Conservation (phyloP, 202 grass and related monocot genomes). For the Panicum hallii region DNA sequence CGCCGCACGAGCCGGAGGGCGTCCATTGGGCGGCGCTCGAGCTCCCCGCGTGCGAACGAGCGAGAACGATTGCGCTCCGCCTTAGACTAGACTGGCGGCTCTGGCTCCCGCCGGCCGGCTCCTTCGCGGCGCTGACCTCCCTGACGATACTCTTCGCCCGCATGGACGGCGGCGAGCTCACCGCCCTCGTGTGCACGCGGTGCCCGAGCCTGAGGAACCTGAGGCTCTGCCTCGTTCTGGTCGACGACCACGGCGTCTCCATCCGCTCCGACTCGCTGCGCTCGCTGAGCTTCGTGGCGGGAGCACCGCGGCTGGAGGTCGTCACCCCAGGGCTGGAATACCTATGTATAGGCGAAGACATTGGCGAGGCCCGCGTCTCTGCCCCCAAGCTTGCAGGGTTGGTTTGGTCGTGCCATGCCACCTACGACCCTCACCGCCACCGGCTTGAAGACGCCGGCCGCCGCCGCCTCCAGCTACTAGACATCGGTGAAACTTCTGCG, state of each 20-base stretch:
- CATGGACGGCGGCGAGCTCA: neutral
- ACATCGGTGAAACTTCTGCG: accelerated
- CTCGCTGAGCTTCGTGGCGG: neutral
- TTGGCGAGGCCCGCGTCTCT: neutral
- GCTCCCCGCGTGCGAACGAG: neutral
- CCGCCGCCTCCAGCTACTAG: neutral
- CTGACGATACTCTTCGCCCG: neutral
- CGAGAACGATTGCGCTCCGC: neutral
- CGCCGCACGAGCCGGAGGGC: too few relatives aligned
- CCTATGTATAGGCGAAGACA: accelerated
- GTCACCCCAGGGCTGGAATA: neutral
- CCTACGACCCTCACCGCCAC: neutral
- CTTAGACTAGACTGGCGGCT: neutral
- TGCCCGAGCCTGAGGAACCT: neutral
- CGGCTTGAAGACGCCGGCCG: neutral
- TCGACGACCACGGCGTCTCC: neutral
- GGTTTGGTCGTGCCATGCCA: neutral
- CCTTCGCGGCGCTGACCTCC: neutral
- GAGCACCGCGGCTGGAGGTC: neutral
- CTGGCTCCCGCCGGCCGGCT: neutral
- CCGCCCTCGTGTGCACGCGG: neutral
- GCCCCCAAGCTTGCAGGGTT: neutral
- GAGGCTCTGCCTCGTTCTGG: neutral
- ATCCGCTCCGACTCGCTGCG: neutral
- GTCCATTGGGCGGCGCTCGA: neutral